Evolutionary conservation across 2,329 filamentous ascomycete genomes (phyloP).

Genomic region (Parascedosporium putredinis): DNA sequence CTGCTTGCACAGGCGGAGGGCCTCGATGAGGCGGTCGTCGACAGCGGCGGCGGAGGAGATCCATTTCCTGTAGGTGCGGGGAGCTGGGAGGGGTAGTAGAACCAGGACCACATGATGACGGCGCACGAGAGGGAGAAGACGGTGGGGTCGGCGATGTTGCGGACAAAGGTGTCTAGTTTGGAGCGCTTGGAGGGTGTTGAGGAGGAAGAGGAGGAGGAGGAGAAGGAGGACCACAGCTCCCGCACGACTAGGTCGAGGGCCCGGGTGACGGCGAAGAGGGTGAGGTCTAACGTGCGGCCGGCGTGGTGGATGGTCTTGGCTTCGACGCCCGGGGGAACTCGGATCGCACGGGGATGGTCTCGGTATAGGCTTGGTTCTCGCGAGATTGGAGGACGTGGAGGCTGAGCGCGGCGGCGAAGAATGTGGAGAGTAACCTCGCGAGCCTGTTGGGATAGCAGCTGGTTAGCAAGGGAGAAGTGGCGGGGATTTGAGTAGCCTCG

Average conservation of each 20-base stretch:
- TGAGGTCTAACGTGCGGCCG: constrained; percentile 71
- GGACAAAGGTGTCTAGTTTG: constrained; percentile 24
- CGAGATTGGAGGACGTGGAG: constrained; percentile 48
- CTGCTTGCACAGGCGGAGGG: constrained; percentile 54
- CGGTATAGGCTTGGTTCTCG: constrained; percentile 31
- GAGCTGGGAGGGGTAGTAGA: constrained; percentile 62
- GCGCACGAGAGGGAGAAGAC: constrained; percentile 64
- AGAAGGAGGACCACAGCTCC: constrained; percentile 54
- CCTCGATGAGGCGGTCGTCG: constrained; percentile 63
- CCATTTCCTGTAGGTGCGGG: constrained; percentile 72
- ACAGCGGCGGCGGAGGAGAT: constrained; percentile 68
- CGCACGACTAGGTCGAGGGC: constrained; percentile 63
- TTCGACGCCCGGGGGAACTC: constrained; percentile 17
- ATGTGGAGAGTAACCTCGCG: constrained; percentile 42
- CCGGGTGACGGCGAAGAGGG: constrained; percentile 64
- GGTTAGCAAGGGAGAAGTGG: not conserved
- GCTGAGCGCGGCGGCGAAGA: constrained; percentile 48
- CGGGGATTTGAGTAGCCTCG: not conserved
- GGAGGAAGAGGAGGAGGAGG: too few species aligned
- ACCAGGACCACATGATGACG: constrained; percentile 82
- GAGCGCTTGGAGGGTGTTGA: too few species aligned
- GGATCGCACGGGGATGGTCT: constrained; percentile 23
- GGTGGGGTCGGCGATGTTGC: constrained; percentile 45
- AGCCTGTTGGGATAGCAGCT: constrained; percentile 28
- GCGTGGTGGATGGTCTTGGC: constrained; percentile 27